Evolutionary conservation across 257 asterid genomes (phyloP), one percentile per base, ranked within the genome.

Genomic region (Cinchona pubescens): DNA sequence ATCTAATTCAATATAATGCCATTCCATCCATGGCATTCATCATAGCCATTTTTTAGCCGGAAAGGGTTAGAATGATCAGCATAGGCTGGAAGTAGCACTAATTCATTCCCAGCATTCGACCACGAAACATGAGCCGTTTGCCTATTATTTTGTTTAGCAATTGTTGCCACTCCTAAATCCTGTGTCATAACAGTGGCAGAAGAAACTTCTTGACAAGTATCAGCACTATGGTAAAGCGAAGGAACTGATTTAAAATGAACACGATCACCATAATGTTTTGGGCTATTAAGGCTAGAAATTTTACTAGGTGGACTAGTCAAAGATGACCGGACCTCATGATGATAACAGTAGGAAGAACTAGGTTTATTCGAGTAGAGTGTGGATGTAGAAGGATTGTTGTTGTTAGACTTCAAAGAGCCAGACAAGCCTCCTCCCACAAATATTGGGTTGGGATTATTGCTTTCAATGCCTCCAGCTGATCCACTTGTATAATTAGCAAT

Each of bases 341-440:
- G 82, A 45, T 60, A 75, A 53, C 78, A 81, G 27, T 43, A 69
- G 43, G 76, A 69, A 40, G 76, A 80, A 76, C 12, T 32, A 71
- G 86, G 82, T 71, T 82, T 53, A 21, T 53, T 88, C 18, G 71
- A 63, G 56, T 82, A 82, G n/a, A 42, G 40, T 4, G 79, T 15
- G 9, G 86, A 73, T 2, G 71, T 21, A 29, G 82, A 27, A 56
- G 71, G 64, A 46, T 77, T 51, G 19, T 32, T 64, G 32, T 76
- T 79, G 59, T 74, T 82, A 64, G 49, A 29, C 58, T 73, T 85
- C 77, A 85, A 64, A 25, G 80, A 67, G 11, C 65, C 80, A 8
- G 80, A 69, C 70, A 69, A 63, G n/a, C 71, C 83, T 46, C 72
- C 84, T 0, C 83, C 87, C 13, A 79, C 87, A 76, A 85, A 85